Conservation (phyloP, 2,329 filamentous ascomycete genomes). For the Penicillium paneum region DNA sequence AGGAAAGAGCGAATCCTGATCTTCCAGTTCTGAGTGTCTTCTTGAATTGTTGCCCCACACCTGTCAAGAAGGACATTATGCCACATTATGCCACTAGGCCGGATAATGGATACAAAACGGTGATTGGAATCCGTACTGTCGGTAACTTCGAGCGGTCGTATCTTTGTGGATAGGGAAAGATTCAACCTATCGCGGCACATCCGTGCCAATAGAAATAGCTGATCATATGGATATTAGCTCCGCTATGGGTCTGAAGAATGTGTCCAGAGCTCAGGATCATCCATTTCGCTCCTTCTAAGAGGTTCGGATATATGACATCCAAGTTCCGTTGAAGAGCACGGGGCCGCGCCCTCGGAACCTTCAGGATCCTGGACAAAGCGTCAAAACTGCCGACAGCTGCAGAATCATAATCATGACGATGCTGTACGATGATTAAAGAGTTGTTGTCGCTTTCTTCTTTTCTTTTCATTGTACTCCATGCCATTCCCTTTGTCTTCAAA, state of each 20-base stretch:
- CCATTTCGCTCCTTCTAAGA: neutral
- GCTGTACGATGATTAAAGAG: neutral
- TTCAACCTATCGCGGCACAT: slow-evolving; percentile 1
- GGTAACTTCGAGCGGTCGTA: neutral
- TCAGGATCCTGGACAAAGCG: slow-evolving; percentile 1
- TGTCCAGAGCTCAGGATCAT: neutral
- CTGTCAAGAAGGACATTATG: neutral
- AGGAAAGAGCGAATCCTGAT: neutral
- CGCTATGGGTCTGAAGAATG: neutral
- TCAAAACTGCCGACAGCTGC: neutral
- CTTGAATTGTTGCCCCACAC: neutral
- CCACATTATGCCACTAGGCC: neutral
- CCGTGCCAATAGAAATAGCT: neutral
- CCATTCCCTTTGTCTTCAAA: neutral
- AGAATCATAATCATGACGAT: neutral
- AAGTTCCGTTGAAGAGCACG: neutral
- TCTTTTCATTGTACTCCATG: neutral
- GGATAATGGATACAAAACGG: neutral
- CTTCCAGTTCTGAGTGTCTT: neutral
- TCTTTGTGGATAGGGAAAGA: neutral
- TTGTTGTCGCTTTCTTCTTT: neutral
- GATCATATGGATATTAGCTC: neutral
- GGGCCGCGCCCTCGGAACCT: neutral
- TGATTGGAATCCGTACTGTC: slow-evolving; percentile 2
- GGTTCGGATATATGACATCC: neutral